Percentiles rank a stretch among this genome's conserved stretches.
Conservation (phyloP, 805 yeast genomes). For the Candida ipomoeae region DNA sequence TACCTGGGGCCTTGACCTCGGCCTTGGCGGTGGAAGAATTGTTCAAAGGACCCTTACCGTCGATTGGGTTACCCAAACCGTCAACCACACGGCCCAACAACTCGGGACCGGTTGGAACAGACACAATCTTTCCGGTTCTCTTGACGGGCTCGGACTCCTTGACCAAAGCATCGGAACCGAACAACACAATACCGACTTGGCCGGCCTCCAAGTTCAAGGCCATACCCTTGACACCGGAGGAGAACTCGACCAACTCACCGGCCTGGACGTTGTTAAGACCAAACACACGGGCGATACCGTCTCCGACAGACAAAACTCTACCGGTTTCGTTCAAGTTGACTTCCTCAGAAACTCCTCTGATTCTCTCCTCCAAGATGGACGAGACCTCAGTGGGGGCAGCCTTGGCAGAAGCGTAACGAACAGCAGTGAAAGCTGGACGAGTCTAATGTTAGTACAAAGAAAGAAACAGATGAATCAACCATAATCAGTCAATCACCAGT, state of each 20-base stretch:
- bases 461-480: no score
- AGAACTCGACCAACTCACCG: conserved; percentile 98
- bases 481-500: no score
- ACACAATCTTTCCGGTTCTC: conserved; percentile 99
- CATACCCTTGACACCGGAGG: conserved; percentile 99
- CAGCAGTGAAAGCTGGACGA: conserved; percentile 66
- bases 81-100: conserved; percentile 99
- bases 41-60: conserved; percentile 98
- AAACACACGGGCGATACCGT: conserved; percentile 99
- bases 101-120: conserved; percentile 98
- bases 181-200: conserved; percentile 99
- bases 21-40: conserved; percentile 86
- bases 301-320: conserved; percentile 98
- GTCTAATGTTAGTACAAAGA: conserved; percentile 46
- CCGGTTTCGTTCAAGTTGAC: conserved; percentile 99
- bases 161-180: conserved; percentile 98
- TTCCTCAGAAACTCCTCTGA: conserved; percentile 98
- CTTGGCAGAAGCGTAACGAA: conserved; percentile 91
- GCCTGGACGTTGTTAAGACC: conserved; percentile 99
- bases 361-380: conserved; percentile 97
- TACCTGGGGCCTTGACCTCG: conserved; percentile 99
- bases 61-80: conserved; percentile 98
- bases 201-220: conserved; percentile 99
- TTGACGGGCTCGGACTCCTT: conserved; percentile 99
- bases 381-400: conserved; percentile 99